Conservation (phyloP, 495 filamentous ascomycete species). For the Bacidia gigantensis region DNA sequence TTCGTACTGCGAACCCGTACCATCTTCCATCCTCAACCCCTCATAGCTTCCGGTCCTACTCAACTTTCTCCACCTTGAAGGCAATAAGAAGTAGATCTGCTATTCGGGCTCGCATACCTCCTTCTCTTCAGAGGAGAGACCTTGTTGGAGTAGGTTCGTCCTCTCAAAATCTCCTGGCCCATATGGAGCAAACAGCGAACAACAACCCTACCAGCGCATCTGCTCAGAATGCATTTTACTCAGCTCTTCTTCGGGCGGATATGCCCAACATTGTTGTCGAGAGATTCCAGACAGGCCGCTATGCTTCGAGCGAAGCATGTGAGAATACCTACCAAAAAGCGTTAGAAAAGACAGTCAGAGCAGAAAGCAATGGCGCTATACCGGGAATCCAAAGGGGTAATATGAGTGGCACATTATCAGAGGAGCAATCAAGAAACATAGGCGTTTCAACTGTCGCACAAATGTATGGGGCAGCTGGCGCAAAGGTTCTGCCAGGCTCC, state of each 20-base stretch:
- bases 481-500: slow-evolving; percentile 32
- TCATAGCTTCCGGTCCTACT: slow-evolving; percentile 24
- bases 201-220: slow-evolving; percentile 74
- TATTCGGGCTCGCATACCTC: slow-evolving; percentile 12
- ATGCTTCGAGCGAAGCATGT: slow-evolving; percentile 59
- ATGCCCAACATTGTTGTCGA: slow-evolving; percentile 88
- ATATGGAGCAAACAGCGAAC: slow-evolving; percentile 79
- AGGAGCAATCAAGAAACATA: slow-evolving; percentile 64
- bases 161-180: slow-evolving; percentile 46
- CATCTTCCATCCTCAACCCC: slow-evolving; percentile 13
- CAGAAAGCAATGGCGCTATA: slow-evolving; percentile 28
- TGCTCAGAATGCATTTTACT: slow-evolving; percentile 86
- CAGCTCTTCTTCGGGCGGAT: slow-evolving; percentile 74
- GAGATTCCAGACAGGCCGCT: slow-evolving; percentile 71
- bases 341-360: slow-evolving; percentile 48
- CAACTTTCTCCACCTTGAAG: slow-evolving; percentile 24
- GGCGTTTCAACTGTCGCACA: slow-evolving; percentile 77
- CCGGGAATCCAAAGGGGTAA: slow-evolving; percentile 18
- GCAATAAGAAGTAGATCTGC: not conserved
- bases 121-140: slow-evolving; percentile 27
- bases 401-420: slow-evolving; percentile 16
- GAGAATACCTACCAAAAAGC: slow-evolving; percentile 65
- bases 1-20: slow-evolving; percentile 20
- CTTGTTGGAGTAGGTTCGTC: slow-evolving; percentile 39
- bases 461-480: slow-evolving; percentile 43